Evolutionary conservation across 129 eudicot genomes (phyloP), one percentile per base, ranked within the genome.

Genomic region (Chrysanthemum seticuspe): DNA sequence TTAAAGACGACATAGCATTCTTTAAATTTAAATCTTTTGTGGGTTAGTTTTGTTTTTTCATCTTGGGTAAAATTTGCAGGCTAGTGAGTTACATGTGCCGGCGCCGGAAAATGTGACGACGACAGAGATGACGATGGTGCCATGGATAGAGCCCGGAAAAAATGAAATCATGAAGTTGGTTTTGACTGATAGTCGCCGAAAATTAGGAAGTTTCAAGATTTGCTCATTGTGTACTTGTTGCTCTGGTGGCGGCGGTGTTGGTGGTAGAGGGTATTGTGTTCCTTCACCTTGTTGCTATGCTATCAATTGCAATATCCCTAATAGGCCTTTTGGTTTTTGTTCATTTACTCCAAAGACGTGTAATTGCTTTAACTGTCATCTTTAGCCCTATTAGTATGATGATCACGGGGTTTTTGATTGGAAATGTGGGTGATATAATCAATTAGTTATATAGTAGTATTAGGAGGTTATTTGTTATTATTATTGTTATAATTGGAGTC

Each of bases 231-330:
- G 96, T 68, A 92, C 96, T 70, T 92, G 96, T 57, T 90, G 96
- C 66, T 13, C 75, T 64, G 72, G 90, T 57, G 90, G 82, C 5
- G 81, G 79, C 14, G 84, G 63, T 23, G 25, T 23, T 69, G 93
- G 85, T 12, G 84, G 81, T 8, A 85, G 57, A 83, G 87, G 79
- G 72, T 85, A 83, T 72, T 92, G 98, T 65, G 62, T 92, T 67
- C 96, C 96, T 18, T 79, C 96, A 16, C 94, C 98, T 81, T 88
- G 96, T 83, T 92, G 97, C 75, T 91, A 91, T 83, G 87, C 97
- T 9, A 88, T 91, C 75, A 88, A 89, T 65, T 91, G 96, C 88
- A 87, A 92, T 71, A 92, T 92, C n/a, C 98, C 98, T 71, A 92
- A 92, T 81, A 77, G 94, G 78, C 98, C 97, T 16, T 92, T 89